These are phyloP conservation scores for Ceratobasidium sp. DNA, from an alignment of 1,284 basidiomycete species.

Conservation along the genomic window DNA sequence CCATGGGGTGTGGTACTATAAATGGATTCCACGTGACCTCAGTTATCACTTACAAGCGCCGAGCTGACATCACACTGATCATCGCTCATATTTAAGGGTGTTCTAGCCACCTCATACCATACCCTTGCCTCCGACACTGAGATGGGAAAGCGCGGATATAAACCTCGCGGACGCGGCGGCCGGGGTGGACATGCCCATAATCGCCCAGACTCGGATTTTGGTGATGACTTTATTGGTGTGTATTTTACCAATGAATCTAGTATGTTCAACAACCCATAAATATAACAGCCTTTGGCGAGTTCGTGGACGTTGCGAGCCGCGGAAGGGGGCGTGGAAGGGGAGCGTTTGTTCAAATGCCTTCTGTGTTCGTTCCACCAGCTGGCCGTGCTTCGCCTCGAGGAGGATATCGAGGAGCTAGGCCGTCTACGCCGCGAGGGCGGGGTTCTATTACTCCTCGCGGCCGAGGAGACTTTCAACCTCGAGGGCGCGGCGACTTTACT, in stretches of 20 bases:
- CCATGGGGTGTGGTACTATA: slow-evolving; percentile 26
- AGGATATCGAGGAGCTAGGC: slow-evolving; percentile 22
- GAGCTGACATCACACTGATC: slow-evolving; percentile 8
- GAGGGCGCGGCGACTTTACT: slow-evolving; percentile 18
- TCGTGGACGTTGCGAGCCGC: neutral
- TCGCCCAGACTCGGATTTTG: slow-evolving; percentile 22
- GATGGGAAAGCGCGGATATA: slow-evolving; percentile 35
- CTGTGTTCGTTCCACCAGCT: slow-evolving; percentile 26
- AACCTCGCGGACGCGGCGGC: slow-evolving; percentile 36
- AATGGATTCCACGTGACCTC: neutral
- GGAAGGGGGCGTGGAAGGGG: slow-evolving; percentile 31
- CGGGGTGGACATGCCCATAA: slow-evolving; percentile 8
- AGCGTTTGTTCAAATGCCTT: slow-evolving; percentile 8
- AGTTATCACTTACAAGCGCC: slow-evolving; percentile 10
- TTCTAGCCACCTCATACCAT: slow-evolving; percentile 39
- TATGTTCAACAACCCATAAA: neutral
- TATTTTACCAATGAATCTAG: neutral
- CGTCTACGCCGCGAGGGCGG: slow-evolving; percentile 30
- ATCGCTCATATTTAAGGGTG: slow-evolving; percentile 5
- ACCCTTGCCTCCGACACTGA: slow-evolving; percentile 31
- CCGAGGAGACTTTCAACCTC: slow-evolving; percentile 35
- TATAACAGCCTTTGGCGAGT: slow-evolving; percentile 8
- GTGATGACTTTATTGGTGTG: slow-evolving; percentile 35
- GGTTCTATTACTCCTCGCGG: slow-evolving; percentile 27
- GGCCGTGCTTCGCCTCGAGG: slow-evolving; percentile 2